These are phyloP conservation scores for Scenedesmus sp. DNA, from an alignment of 163 green algal species.

Conservation along the genomic window DNA sequence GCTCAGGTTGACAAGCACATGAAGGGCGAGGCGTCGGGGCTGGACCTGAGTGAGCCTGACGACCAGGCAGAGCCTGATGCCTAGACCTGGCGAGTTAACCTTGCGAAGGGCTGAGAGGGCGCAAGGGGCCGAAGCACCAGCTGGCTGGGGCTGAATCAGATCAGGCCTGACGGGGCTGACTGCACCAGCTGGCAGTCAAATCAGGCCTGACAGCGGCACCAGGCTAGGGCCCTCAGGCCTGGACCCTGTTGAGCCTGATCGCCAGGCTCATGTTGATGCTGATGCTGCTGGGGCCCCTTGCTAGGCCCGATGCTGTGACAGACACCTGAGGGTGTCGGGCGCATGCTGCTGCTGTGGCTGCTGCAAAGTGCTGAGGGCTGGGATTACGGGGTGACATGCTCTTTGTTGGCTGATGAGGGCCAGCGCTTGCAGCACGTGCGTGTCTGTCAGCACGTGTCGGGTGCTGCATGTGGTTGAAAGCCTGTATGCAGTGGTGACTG, in stretches of 20 bases:
- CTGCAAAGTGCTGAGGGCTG: not conserved
- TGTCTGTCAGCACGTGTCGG: not conserved
- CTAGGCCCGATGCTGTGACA: too few species aligned
- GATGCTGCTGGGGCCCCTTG: too few species aligned
- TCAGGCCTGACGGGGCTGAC: too few species aligned
- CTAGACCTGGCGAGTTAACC: not conserved
- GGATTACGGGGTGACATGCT: not conserved
- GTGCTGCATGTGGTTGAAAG: too few species aligned
- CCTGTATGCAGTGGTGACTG: too few species aligned
- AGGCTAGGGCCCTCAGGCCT: too few species aligned
- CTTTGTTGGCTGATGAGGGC: not conserved
- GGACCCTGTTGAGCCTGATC: not conserved
- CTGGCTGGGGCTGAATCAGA: too few species aligned
- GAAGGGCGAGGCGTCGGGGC: slow-evolving; percentile 23
- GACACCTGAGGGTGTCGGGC: too few species aligned
- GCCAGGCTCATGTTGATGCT: not conserved
- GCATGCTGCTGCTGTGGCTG: not conserved
- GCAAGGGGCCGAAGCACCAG: too few species aligned
- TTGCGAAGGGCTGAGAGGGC: not conserved
- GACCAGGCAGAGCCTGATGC: not conserved
- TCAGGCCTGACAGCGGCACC: too few species aligned
- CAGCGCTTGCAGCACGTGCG: not conserved
- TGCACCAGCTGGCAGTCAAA: not conserved
- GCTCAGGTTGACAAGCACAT: slow-evolving; percentile 32
- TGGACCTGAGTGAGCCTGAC: not conserved